These are phyloP conservation scores for Acacia melanoxylon DNA, from an alignment of 306 rosid genomes.

Conservation along the genomic window DNA sequence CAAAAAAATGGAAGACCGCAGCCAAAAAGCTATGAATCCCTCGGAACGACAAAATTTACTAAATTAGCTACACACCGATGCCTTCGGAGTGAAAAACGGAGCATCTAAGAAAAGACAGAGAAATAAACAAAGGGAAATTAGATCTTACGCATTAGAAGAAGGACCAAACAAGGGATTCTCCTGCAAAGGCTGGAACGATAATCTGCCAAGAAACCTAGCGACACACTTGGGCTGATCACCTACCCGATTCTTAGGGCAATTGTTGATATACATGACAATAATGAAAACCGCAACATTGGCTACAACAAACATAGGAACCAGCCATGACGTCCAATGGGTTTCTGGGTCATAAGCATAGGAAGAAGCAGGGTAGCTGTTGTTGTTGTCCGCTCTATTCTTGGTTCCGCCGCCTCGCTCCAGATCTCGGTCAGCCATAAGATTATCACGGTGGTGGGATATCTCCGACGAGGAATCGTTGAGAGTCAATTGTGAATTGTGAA, in stretches of 20 bases:
- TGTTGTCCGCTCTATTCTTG: constrained; percentile 37
- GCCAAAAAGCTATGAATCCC: neutral
- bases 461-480: neutral
- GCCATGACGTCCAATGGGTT: constrained; percentile 78
- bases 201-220: constrained; percentile 56
- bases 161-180: constrained; percentile 89
- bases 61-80: neutral
- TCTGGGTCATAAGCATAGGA: constrained; percentile 48
- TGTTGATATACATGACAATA: constrained; percentile 63
- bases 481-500: neutral
- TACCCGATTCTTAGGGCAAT: constrained; percentile 54
- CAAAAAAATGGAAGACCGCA: neutral
- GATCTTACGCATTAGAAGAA: constrained; percentile 67
- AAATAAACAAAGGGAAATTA: neutral
- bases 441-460: constrained; percentile 19
- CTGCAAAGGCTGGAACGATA: constrained; percentile 71
- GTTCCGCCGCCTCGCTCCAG: constrained; percentile 54
- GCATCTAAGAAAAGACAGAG: neutral
- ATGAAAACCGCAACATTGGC: constrained; percentile 64
- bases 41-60: neutral
- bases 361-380: constrained; percentile 14
- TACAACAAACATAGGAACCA: constrained; percentile 69
- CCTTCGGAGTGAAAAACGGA: neutral
- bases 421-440: constrained; percentile 58
- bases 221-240: constrained; percentile 48